These are phyloP conservation scores for Aspergillus ochraceus DNA, from an alignment of 2,329 filamentous ascomycete species.

Conservation along the genomic window DNA sequence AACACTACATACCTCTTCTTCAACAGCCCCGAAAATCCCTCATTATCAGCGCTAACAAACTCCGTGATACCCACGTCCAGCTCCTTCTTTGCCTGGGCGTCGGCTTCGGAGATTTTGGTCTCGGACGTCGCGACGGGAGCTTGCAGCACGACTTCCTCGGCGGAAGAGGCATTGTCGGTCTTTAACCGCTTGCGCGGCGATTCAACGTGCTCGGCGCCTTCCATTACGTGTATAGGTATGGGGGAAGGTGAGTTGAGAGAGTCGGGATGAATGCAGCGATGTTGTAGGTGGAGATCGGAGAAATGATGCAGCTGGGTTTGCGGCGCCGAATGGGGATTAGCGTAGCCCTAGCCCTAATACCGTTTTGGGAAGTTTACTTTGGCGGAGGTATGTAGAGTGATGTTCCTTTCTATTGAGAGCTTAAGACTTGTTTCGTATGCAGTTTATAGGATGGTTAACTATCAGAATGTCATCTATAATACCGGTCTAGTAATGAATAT, in stretches of 20 bases:
- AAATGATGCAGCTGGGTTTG: neutral
- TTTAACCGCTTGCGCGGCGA: slow-evolving; percentile 40
- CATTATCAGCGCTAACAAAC: slow-evolving; percentile 58
- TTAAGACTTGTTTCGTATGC: too few relatives aligned
- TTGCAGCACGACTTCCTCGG: slow-evolving; percentile 18
- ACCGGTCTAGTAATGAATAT: too few relatives aligned
- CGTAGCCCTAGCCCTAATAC: slow-evolving; percentile 25
- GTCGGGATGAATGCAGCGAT: neutral
- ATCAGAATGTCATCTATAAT: too few relatives aligned
- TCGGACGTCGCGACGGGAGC: slow-evolving; percentile 12
- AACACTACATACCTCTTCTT: slow-evolving; percentile 59
- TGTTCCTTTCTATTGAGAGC: neutral
- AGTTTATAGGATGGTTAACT: too few relatives aligned
- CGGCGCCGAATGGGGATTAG: slow-evolving; percentile 15
- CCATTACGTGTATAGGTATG: slow-evolving; percentile 25
- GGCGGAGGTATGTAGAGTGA: neutral
- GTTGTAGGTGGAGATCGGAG: neutral
- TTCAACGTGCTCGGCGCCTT: slow-evolving; percentile 31
- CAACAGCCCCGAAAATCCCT: slow-evolving; percentile 63
- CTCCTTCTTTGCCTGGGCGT: slow-evolving; percentile 42
- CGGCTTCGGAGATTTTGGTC: slow-evolving; percentile 14
- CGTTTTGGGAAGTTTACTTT: slow-evolving; percentile 13
- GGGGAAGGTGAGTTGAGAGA: slow-evolving; percentile 7
- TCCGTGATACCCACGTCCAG: slow-evolving; percentile 61
- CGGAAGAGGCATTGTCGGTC: slow-evolving; percentile 24